Evolutionary conservation across 2,329 filamentous ascomycete species (phyloP), one percentile per base, ranked within the genome.

Genomic region (Phoma sp.): DNA sequence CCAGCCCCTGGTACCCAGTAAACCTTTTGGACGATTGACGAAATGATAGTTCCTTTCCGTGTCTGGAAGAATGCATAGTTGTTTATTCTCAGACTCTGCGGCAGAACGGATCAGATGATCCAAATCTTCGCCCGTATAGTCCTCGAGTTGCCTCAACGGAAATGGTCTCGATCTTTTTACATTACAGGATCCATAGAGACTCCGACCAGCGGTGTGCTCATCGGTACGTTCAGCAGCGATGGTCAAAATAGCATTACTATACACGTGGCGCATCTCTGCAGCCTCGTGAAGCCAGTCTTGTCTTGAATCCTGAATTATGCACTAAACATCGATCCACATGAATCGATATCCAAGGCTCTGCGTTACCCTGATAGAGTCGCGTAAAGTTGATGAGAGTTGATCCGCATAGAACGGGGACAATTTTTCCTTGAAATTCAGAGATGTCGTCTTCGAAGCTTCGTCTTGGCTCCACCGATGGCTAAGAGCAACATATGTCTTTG

Each of bases 221-320:
- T 30, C 57, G 4, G 48, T n/a, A 22, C 35, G 18, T 37, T 37
- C 53, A 13, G 52, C 60, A 10, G 60, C 60, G 10, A 62, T 18
- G 2, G 55, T 62, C n/a, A 53, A 18, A 2, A 53, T 29, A 4
- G 60, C 49, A 5, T 39, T 30, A 4, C 44, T 42, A 30, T 55
- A 64, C 0, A 62, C 47, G 32, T 33, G 40, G 22, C 51, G 43
- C 61, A 62, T 64, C 10, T 49, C 48, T 7, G 52, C 40, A 4
- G 59, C 47, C 47, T 64, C 61, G 11, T 18, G 25, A 11, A 54
- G 35, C 61, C 61, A 64, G 39, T 62, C 60, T 35, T 55, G 38
- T 5, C 22, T 35, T 23, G 47, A 59, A 24, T 63, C 56, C 35
- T 63, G 58, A 3, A 62, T 46, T 10, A 64, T 62, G 22, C 61